Base-by-base conservation (phyloP, 768 basidiomycete species). In the Trametopsis cervina region DNA sequence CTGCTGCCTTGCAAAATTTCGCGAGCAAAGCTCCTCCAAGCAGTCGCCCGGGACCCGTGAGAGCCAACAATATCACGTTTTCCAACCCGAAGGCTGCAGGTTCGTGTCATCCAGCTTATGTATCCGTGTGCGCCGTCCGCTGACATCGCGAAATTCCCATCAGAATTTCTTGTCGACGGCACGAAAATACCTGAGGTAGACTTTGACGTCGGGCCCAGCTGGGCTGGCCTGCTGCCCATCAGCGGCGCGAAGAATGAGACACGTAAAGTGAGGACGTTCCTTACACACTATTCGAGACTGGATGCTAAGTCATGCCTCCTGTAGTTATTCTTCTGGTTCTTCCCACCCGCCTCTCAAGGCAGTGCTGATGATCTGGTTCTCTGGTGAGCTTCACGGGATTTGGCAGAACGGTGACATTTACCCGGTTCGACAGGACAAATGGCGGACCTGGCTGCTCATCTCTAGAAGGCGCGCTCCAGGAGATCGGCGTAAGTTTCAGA, bases 301-400 rank as follows among this genome's bases (percentile, higher is more conserved):
- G 26, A 40, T 23, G 6, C 26, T 4, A 23, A 4, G 17, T 36
- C 22, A 20, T 25, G 7, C 6, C 5, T 15, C n/a, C 5, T 24
- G 0, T 46, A 88, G 83, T 73, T 87, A 13, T 89, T 83, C 69
- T 89, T 89, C 67, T 88, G 86, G 85, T 83, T 86, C 65, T 88
- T 86, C 69, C 86, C 86, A 46, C 83, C 85, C 1, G 85, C 83
- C 3, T 82, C 83, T 0, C 67, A 78, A 55, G 86, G 85, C 17
- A 83, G 79, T 54, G 59, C 75, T 3, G 83, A 89, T 56, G 84
- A 88, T 58, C 57, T 89, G 38, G 81, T 88, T 25, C 84, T 87
- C 63, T 88, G 85, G 85, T 82, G 55, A 42, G 66, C 42, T 46
- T 63, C 66, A 24, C 36, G 47, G n/a, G n/a, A n/a, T n/a, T n/a